Conservation (phyloP, 306 rosid species). For the Trifolium dubium region DNA sequence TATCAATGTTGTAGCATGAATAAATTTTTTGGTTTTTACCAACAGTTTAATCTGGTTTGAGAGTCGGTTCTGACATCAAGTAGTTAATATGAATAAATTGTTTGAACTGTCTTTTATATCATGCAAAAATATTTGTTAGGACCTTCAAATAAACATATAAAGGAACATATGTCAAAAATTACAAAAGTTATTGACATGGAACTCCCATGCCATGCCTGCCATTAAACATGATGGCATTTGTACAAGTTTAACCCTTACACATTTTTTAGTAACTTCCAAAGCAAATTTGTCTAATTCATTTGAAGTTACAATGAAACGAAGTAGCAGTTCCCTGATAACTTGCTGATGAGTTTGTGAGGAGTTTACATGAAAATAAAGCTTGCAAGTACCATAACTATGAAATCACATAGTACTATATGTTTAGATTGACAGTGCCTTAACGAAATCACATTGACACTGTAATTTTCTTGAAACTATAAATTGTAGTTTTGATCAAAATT, state of each 20-base stretch:
- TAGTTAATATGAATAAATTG: neutral
- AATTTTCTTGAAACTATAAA: too few relatives aligned
- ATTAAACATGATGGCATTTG: conserved; percentile 20
- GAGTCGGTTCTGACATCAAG: too few relatives aligned
- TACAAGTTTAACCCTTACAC: conserved; percentile 21
- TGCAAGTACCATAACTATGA: conserved; percentile 26
- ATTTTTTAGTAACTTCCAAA: conserved; percentile 11
- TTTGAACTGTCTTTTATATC: neutral
- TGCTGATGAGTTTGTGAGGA: neutral
- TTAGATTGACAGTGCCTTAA: too few relatives aligned
- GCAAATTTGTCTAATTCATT: conserved; percentile 3
- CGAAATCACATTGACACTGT: too few relatives aligned
- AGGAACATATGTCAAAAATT: conserved; percentile 19
- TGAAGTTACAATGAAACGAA: conserved; percentile 21
- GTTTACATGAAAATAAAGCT: conserved; percentile 21
- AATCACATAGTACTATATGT: neutral
- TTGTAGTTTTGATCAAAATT: too few relatives aligned
- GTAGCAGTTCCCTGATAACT: neutral
- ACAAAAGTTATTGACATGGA: conserved; percentile 1
- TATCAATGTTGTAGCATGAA: too few relatives aligned
- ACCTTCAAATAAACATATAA: conserved; percentile 10
- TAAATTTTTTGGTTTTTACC: too few relatives aligned
- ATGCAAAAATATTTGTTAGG: neutral
- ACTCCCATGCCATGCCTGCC: neutral
- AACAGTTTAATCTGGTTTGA: too few relatives aligned